Percentiles rank a stretch among this genome's conserved stretches.
Evolutionary conservation across 192 early-diverging fungal species (phyloP).

Genomic region (Backusella australiensis): DNA sequence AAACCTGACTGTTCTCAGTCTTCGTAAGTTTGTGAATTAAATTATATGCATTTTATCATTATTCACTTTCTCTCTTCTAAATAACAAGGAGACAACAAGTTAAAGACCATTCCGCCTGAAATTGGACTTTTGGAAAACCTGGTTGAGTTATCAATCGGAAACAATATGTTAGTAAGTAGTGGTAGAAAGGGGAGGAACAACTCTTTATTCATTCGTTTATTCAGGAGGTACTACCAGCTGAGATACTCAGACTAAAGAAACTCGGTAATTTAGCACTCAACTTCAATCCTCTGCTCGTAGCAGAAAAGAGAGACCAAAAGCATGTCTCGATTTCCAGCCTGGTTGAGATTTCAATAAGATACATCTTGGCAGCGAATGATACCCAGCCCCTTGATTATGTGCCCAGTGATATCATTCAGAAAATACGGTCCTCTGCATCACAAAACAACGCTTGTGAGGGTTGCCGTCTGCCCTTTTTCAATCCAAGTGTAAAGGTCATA

Average conservation of each 20-base stretch:
- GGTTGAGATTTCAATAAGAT: slow-evolving; percentile 10
- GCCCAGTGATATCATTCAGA: background rate
- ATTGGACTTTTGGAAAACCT: slow-evolving; percentile 44
- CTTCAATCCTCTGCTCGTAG: slow-evolving; percentile 3
- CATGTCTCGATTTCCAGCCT: slow-evolving; percentile 12
- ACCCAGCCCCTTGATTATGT: background rate
- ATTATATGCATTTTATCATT: background rate
- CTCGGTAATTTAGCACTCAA: slow-evolving; percentile 42
- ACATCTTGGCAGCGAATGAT: background rate
- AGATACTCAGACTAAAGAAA: slow-evolving; percentile 39
- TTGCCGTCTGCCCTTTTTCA: slow-evolving; percentile 10
- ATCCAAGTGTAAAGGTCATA: slow-evolving; percentile 14
- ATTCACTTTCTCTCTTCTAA: background rate
- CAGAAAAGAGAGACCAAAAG: background rate
- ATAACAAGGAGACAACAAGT: slow-evolving; percentile 37
- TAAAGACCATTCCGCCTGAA: slow-evolving; percentile 40
- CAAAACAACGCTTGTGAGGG: slow-evolving; percentile 10
- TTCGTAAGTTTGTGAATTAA: slow-evolving; percentile 34
- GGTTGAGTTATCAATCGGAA: slow-evolving; percentile 46
- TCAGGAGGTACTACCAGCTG: slow-evolving; percentile 35
- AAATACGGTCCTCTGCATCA: background rate
- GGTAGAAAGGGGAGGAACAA: too few species aligned
- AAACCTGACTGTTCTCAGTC: slow-evolving; percentile 45
- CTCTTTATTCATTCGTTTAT: background rate
- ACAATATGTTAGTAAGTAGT: slow-evolving; percentile 40